phyloP scores from a whole-genome alignment of 345 rosid genomes.

The Aurinia saxatilis region DNA sequence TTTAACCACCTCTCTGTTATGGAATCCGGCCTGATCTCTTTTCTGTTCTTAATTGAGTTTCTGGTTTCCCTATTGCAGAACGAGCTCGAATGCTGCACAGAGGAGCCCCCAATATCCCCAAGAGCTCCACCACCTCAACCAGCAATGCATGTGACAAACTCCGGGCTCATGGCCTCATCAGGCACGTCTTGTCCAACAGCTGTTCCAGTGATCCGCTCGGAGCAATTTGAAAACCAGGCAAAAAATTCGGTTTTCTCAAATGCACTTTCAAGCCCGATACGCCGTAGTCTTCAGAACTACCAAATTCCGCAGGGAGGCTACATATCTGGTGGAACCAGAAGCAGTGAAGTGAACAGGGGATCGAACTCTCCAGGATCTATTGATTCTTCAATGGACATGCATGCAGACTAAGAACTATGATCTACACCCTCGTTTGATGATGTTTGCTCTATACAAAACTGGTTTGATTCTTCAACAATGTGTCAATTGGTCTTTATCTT shows the following conservation, averaged over 20 bases:
- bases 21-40: background rate
- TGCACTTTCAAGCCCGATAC: slow-evolving; percentile 72
- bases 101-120: slow-evolving; percentile 59
- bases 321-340: slow-evolving; percentile 40
- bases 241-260: slow-evolving; percentile 81
- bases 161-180: slow-evolving; percentile 45
- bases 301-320: slow-evolving; percentile 64
- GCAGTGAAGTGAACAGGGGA: slow-evolving; percentile 48
- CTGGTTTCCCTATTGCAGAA: slow-evolving; percentile 28
- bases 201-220: slow-evolving; percentile 45
- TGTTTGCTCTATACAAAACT: slow-evolving; percentile 19
- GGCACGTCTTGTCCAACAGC: slow-evolving; percentile 46
- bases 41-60: slow-evolving; percentile 12
- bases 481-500: slow-evolving; percentile 17
- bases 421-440: slow-evolving; percentile 8
- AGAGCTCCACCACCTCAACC: slow-evolving; percentile 46
- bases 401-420: slow-evolving; percentile 40
- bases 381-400: slow-evolving; percentile 90
- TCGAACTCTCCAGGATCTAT: slow-evolving; percentile 53
- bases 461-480: slow-evolving; percentile 15
- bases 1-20: background rate
- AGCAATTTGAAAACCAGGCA: slow-evolving; percentile 58
- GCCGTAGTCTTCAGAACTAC: slow-evolving; percentile 66
- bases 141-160: slow-evolving; percentile 33
- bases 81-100: slow-evolving; percentile 45